Base-by-base conservation (phyloP, 202 grass and related monocot genomes). In the Panicum hallii region DNA sequence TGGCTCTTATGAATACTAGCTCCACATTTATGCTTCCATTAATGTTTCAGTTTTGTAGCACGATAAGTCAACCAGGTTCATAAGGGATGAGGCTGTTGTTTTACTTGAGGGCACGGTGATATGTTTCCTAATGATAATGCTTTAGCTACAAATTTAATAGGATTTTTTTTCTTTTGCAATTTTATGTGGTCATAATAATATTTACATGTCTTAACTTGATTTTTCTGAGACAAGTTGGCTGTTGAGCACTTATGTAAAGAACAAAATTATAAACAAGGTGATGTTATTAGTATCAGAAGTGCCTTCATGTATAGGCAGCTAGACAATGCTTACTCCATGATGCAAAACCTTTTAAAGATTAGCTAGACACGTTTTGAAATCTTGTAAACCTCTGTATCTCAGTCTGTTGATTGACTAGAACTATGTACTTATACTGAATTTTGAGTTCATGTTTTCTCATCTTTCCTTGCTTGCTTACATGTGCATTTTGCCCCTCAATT, bases 341-440 rank as follows among this genome's bases (percentile, higher is more conserved):
- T 78, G 36, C 28, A 83, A 48, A 65, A 34, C 4, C 38, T 54
- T 23, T 58, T 61, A 57, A 73, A 44, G n/a, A 3, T 52, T 11
- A 45, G 56, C 54, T 52, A 30, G 30, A 69, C 44, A 76, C 5
- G 2, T 85, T 56, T 77, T 72, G 45, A 50, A 34, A 83, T 74
- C 41, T 57, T 17, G 7, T 23, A 30, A 40, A 66, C 9, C 7
- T 60, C 45, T 63, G 42, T 46, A 86, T 28, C 32, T 84, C 67
- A 46, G 9, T 64, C 20, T n/a, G 52, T 46, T 46, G 52, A 55
- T 36, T 74, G 19, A 60, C 9, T 9, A 46, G 38, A 75, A 79
- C 58, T 38, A 19, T 67, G 44, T 32, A 0, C 10, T 65, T 56
- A 8, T 19, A 68, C 40, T 22, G 57, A 70, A 70, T 45, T 47